Evolutionary conservation across 805 yeast species (phyloP).

Genomic region (Pichia gijzeniarum): DNA sequence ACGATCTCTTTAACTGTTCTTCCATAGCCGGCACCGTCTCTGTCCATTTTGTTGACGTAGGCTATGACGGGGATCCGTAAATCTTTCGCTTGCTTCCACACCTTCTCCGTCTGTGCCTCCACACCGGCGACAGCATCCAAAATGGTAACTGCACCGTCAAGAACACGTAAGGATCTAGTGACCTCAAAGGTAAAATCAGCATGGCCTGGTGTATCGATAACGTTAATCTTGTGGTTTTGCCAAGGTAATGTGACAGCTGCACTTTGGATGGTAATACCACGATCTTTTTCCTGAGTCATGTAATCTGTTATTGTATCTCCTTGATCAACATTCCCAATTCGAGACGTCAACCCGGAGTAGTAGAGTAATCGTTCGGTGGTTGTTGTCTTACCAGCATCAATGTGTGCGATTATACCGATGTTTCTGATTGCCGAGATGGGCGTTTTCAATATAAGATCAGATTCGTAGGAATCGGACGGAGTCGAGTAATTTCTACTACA

Average conservation of each 20-base stretch:
- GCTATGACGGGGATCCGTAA: constrained; percentile 68
- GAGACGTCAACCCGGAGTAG: constrained; percentile 70
- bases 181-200: constrained; percentile 97
- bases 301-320: constrained; percentile 97
- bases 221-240: constrained; percentile 64
- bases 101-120: constrained; percentile 96
- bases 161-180: constrained; percentile 75
- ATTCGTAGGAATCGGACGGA: constrained; percentile 9
- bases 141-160: constrained; percentile 92
- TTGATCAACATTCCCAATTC: constrained; percentile 90
- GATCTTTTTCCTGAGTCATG: constrained; percentile 77
- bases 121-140: constrained; percentile 97
- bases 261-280: constrained; percentile 95
- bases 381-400: constrained; percentile 98
- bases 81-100: constrained; percentile 80
- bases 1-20: constrained; percentile 83
- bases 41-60: constrained; percentile 91
- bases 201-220: constrained; percentile 97
- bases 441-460: constrained; percentile 18
- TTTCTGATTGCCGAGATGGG: constrained; percentile 51
- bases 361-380: constrained; percentile 95
- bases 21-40: constrained; percentile 92
- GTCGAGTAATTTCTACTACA: too few species aligned
- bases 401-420: constrained; percentile 97
- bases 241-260: constrained; percentile 93